Base-by-base conservation (phyloP, 2,329 filamentous ascomycete species). In the Parastagonospora avenae region DNA sequence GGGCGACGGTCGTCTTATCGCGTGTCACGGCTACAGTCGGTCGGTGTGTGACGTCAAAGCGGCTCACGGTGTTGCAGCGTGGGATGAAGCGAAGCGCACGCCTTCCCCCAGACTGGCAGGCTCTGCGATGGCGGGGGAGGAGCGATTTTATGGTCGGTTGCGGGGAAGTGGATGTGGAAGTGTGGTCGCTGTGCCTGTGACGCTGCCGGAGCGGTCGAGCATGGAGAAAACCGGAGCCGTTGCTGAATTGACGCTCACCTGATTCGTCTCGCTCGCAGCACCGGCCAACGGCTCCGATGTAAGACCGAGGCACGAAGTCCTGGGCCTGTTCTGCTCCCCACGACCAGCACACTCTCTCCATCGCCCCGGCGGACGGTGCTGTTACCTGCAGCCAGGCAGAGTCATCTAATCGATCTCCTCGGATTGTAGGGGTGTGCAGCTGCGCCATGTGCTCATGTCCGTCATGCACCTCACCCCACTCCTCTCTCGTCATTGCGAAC, bases 401-500 rank as follows among this genome's bases (percentile, higher is more conserved):
- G 50, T 41, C 39, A 33, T 47, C 46, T 42, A 52, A 46, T 48
- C 40, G 45, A 54, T 51, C 32, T 42, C 41, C 45, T 50, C 44
- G 35, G 39, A 42, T 46, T 19, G 49, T 47, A 50, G 45, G 54
- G 54, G 55, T 58, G 55, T 56, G 54, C 59, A 50, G 47, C 57
- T 66, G 62, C 62, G 63, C 53, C 55, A 65, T 65, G 61, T 32
- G 63, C 52, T 61, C 62, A 64, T 62, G 51, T 29, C 43, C 33
- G 52, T 50, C 52, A 53, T 60, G 55, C 56, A 60, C 35, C 46
- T 29, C 36, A 49, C 49, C 55, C 50, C 54, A 45, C 57, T 52
- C 53, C 55, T 46, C 49, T 31, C 28, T 40, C 46, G 38, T 43
- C 40, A 35, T 55, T 50, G 47, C 39, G 8, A 52, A 45, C 49